Percentiles rank a stretch among this genome's conserved stretches.
Evolutionary conservation across 2,329 filamentous ascomycete species (phyloP).

Genomic region (Penicillium sp.): DNA sequence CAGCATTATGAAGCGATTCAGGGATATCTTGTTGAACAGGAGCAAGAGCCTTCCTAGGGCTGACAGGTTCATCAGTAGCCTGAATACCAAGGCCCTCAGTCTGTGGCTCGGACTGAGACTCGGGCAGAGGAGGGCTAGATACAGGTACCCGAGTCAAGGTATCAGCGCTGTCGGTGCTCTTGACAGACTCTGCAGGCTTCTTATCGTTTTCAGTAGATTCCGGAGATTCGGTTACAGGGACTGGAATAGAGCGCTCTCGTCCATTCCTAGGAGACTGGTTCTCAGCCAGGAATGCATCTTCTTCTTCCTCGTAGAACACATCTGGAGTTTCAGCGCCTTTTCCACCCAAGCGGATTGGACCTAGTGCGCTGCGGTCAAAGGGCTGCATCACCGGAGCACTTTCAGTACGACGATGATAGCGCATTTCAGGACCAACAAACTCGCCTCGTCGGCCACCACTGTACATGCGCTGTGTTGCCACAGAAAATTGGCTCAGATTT

Average conservation of each 20-base stretch:
- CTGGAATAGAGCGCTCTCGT: slow-evolving; percentile 4
- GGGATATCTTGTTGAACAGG: slow-evolving; percentile 1
- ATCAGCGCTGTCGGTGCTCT: slow-evolving; percentile 26
- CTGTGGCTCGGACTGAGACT: background rate
- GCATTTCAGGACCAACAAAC: slow-evolving; percentile 50
- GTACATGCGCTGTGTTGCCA: slow-evolving; percentile 48
- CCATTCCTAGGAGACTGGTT: slow-evolving; percentile 29
- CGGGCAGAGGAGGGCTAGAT: slow-evolving; percentile 6
- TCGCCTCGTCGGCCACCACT: slow-evolving; percentile 50
- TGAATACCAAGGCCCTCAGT: slow-evolving; percentile 34
- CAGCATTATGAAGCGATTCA: slow-evolving; percentile 15
- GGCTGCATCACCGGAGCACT: slow-evolving; percentile 52
- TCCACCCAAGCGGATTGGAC: slow-evolving; percentile 39
- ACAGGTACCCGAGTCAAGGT: slow-evolving; percentile 27
- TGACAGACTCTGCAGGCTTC: slow-evolving; percentile 18
- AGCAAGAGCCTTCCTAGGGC: background rate
- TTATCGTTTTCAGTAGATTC: slow-evolving; percentile 16
- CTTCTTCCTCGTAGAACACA: slow-evolving; percentile 54
- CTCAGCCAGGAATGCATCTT: slow-evolving; percentile 50
- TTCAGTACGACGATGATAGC: slow-evolving; percentile 52
- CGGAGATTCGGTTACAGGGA: background rate
- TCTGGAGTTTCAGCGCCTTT: slow-evolving; percentile 44
- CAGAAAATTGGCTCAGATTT: slow-evolving; percentile 39
- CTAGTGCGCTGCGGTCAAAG: slow-evolving; percentile 45
- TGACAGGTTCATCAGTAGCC: slow-evolving; percentile 9